Base-by-base conservation (phyloP, 345 rosid species). In the Excoecaria cochinchinensis region DNA sequence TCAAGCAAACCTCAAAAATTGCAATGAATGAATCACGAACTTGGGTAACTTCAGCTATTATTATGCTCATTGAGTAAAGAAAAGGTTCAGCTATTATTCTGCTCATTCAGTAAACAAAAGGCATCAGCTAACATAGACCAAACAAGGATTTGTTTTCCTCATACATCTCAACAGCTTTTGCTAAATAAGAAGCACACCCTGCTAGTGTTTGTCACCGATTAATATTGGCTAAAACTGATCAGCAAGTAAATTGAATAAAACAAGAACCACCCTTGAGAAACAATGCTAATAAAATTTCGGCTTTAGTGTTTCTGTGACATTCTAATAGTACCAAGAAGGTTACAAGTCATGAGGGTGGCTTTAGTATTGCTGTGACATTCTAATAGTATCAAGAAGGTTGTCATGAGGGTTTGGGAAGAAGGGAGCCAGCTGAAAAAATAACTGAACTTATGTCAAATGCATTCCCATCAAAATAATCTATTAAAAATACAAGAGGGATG, bases 401-500 rank as follows among this genome's bases (percentile, higher is more conserved):
- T 31, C 31, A 51, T 6, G 1, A 19, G 3, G 66, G 66, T 61
- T 46, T 39, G 5, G 19, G 6, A 25, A 67, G 4, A 64, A 42
- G 9, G 9, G 46, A 50, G 10, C 13, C 9, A 39, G 12, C 22
- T 11, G 0, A 42, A 46, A 22, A 61, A 42, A 31, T 42, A 9
- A 10, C 1, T 48, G 25, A 22, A 17, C 52, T 39, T 16, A 50
- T 14, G 70, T 12, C 22, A 50, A 53, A 39, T 55, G 4, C 48
- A 58, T 39, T 17, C 17, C 7, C 67, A 67, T 19, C 21, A 75
- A 38, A 75, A 24, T 39, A 50, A 50, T n/a, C 40, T 51, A 70
- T 19, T 13, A 11, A 13, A 19, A 42, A 74, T 16, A n/a, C 16
- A 17, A 22, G 22, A 50, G 14, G 55, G 10, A 31, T 25, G 40